These are phyloP conservation scores for Biancaea sappan DNA, from an alignment of 306 rosid species.

Conservation along the genomic window DNA sequence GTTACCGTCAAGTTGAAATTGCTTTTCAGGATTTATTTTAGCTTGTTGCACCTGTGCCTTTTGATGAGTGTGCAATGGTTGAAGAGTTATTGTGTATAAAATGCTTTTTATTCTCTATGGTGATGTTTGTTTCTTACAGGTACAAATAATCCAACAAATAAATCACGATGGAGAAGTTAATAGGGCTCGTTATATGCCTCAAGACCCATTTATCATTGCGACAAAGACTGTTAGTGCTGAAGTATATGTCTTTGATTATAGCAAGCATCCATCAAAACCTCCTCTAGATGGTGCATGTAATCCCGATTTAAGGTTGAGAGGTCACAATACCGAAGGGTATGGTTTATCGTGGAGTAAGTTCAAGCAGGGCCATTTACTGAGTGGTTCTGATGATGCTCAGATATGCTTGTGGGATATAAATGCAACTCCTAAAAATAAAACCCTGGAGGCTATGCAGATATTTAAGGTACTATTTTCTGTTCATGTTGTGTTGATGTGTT, in stretches of 20 bases:
- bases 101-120: not conserved
- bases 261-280: conserved; percentile 96
- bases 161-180: conserved; percentile 98
- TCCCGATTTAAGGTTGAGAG: conserved; percentile 89
- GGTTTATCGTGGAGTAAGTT: conserved; percentile 97
- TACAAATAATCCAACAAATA: conserved; percentile 95
- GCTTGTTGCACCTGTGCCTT: not conserved
- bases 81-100: not conserved
- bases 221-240: conserved; percentile 94
- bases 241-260: conserved; percentile 91
- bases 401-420: conserved; percentile 98
- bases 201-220: conserved; percentile 82
- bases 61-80: not conserved
- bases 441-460: conserved; percentile 81
- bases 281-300: conserved; percentile 93
- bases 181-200: conserved; percentile 96
- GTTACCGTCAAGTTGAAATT: not conserved
- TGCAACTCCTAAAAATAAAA: conserved; percentile 69
- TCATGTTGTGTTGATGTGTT: not conserved
- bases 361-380: conserved; percentile 87
- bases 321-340: conserved; percentile 95
- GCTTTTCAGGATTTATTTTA: not conserved
- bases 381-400: conserved; percentile 99
- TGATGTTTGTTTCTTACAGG: conserved; percentile 41
- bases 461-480: conserved; percentile 62